These are phyloP conservation scores for Melanopsichium pennsylvanicum DNA, from an alignment of 1,284 basidiomycete genomes.

Conservation along the genomic window DNA sequence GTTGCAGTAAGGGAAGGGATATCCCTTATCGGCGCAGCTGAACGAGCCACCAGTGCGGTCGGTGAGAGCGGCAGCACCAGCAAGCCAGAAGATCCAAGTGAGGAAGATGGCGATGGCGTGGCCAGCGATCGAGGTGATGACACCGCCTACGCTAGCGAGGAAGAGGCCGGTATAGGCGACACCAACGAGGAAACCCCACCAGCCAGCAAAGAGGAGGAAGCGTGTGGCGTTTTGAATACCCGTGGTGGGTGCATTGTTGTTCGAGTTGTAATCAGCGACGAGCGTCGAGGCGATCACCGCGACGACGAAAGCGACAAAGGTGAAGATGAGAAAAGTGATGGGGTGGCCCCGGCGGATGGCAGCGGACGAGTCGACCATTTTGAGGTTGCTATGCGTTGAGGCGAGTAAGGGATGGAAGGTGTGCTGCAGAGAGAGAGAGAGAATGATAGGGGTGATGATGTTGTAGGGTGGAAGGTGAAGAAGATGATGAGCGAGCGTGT, in stretches of 20 bases:
- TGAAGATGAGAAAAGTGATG: conserved; percentile 56
- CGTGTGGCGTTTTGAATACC: conserved; percentile 51
- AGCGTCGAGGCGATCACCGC: conserved; percentile 61
- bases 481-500: background rate
- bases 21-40: conserved; percentile 22
- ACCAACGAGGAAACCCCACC: conserved; percentile 62
- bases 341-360: conserved; percentile 60
- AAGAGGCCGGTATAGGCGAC: conserved; percentile 58
- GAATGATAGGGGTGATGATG: background rate
- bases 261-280: conserved; percentile 56
- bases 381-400: background rate
- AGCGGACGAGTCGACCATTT: conserved; percentile 50
- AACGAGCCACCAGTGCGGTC: conserved; percentile 43
- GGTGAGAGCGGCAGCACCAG: conserved; percentile 60
- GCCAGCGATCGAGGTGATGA: conserved; percentile 62
- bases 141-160: conserved; percentile 61
- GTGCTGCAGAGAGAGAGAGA: background rate
- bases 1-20: conserved; percentile 53
- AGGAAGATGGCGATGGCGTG: conserved; percentile 59
- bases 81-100: conserved; percentile 62
- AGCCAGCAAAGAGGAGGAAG: conserved; percentile 60
- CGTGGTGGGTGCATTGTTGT: conserved; percentile 41
- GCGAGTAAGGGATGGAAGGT: background rate
- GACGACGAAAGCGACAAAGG: conserved; percentile 56
- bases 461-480: background rate